These are phyloP conservation scores for Rhynchospora tenuis DNA, from an alignment of 176 grass and related monocot genomes.

Conservation along the genomic window DNA sequence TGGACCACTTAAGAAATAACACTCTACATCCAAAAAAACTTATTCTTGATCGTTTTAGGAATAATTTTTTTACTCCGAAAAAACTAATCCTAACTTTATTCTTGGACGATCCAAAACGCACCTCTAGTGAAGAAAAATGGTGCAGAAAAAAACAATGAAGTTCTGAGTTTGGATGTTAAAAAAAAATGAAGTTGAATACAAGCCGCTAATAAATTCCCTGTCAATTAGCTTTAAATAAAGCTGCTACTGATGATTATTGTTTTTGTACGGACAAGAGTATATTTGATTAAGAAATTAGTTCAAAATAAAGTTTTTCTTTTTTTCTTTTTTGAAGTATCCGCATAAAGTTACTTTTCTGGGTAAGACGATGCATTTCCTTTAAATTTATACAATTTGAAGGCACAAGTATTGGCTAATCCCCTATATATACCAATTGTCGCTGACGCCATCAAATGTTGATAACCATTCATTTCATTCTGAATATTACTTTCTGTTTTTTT, in stretches of 20 bases:
- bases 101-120: too few relatives aligned
- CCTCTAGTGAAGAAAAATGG: not conserved
- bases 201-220: not conserved
- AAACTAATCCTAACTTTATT: too few relatives aligned
- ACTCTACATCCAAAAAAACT: too few relatives aligned
- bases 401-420: not conserved
- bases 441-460: not conserved
- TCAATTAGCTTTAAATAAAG: not conserved
- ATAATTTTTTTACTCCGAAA: too few relatives aligned
- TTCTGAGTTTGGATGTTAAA: not conserved
- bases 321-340: too few relatives aligned
- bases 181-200: not conserved
- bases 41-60: too few relatives aligned
- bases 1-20: too few relatives aligned
- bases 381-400: not conserved
- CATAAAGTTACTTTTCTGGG: constrained; percentile 1
- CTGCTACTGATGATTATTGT: not conserved
- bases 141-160: not conserved
- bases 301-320: too few relatives aligned
- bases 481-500: not conserved
- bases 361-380: not conserved
- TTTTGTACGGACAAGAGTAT: not conserved
- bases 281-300: not conserved
- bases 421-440: not conserved
- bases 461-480: not conserved